Conservation (phyloP, 192 early-diverging fungal genomes). For the Coemansia sp. region DNA sequence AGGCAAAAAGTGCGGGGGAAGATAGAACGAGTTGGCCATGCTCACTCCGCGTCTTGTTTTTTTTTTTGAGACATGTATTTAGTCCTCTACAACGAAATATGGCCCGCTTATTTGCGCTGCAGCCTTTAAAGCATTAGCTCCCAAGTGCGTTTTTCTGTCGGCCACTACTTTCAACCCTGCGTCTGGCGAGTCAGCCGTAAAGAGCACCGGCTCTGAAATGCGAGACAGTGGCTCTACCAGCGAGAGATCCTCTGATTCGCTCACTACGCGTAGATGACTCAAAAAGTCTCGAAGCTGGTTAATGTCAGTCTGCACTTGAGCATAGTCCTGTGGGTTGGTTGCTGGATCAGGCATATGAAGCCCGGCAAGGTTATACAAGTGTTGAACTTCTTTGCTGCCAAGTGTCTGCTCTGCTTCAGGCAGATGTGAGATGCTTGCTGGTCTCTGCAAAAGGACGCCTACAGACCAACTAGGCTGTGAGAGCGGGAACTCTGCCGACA, state of each 20-base stretch:
- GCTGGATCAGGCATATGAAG: constrained; percentile 25
- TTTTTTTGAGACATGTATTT: constrained; percentile 12
- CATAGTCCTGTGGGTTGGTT: constrained; percentile 3
- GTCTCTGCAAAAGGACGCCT: constrained; percentile 5
- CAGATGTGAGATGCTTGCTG: not conserved
- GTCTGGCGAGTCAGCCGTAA: constrained; percentile 11
- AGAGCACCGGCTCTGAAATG: constrained; percentile 34
- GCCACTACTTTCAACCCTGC: constrained; percentile 11
- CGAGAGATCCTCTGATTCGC: constrained; percentile 23
- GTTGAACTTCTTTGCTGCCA: constrained; percentile 12
- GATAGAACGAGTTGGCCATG: not conserved
- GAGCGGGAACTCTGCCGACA: constrained; percentile 8
- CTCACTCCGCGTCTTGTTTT: constrained; percentile 3
- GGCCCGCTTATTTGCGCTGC: constrained; percentile 29
- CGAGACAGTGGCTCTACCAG: constrained; percentile 32
- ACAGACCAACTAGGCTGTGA: constrained; percentile 17
- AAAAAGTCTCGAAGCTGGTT: constrained; percentile 49
- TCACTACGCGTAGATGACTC: constrained; percentile 33
- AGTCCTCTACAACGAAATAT: constrained; percentile 39
- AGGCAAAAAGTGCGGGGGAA: not conserved
- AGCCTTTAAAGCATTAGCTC: constrained; percentile 9
- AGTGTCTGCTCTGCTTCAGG: constrained; percentile 13
- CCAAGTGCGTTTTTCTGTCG: constrained; percentile 8
- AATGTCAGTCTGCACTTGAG: constrained; percentile 15
- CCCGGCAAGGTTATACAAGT: constrained; percentile 32